Evolutionary conservation across 495 filamentous ascomycete genomes (phyloP).

Genomic region (Cladorrhinum samala): DNA sequence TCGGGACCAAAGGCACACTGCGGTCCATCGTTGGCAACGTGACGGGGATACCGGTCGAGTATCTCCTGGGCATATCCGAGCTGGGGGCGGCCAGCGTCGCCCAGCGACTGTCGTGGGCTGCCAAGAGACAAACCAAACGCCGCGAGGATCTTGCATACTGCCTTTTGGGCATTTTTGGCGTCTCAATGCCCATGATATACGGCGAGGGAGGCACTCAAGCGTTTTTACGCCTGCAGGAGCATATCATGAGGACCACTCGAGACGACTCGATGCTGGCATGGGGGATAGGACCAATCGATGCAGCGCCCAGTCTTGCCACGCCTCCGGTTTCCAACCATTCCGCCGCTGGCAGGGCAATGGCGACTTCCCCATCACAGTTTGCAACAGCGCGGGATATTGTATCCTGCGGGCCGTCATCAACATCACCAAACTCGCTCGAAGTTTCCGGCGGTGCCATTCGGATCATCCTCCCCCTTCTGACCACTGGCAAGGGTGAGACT

Average conservation of each 20-base stretch:
- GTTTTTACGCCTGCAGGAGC: conserved; percentile 15
- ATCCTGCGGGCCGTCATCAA: background rate
- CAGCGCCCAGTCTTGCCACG: too few relatives aligned
- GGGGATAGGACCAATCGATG: background rate
- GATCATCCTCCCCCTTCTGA: background rate
- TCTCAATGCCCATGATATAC: conserved; percentile 17
- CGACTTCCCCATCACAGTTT: background rate
- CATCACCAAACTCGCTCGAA: background rate
- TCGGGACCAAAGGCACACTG: conserved; percentile 16
- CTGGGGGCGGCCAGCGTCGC: conserved; percentile 1
- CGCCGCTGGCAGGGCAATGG: background rate
- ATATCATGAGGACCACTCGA: conserved; percentile 1
- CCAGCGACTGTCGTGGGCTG: conserved; percentile 15
- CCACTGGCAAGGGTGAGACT: background rate
- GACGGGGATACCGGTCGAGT: background rate
- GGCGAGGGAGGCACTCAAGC: conserved; percentile 12
- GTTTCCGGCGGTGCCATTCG: background rate
- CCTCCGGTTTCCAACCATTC: too few relatives aligned
- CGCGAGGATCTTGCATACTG: conserved; percentile 15
- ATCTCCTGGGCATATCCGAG: background rate
- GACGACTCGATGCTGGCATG: conserved; percentile 17
- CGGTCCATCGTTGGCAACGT: conserved; percentile 8
- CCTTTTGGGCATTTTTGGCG: conserved; percentile 14
- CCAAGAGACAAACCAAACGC: conserved; percentile 9
- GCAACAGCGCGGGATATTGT: background rate